Conservation (phyloP, 352 stramenopile genomes). For the Phytophthora constricta region DNA sequence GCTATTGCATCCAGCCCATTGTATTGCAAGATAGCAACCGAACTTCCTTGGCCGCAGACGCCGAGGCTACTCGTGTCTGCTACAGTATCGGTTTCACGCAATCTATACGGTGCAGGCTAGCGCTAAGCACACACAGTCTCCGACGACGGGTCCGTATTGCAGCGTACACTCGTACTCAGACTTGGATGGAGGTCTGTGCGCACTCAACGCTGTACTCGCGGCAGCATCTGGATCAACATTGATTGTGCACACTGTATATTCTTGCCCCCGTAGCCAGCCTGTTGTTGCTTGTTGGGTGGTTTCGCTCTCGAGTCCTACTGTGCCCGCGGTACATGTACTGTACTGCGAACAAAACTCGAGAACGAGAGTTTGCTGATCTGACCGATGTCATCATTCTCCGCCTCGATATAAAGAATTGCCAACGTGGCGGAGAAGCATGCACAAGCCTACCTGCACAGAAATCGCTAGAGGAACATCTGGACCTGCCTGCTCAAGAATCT, state of each 20-base stretch:
- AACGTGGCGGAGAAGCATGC: neutral
- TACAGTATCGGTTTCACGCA: constrained; percentile 23
- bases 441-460: constrained; percentile 24
- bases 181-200: constrained; percentile 7
- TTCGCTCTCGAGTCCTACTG: constrained; percentile 20
- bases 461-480: constrained; percentile 30
- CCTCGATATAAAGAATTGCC: constrained; percentile 4
- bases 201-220: constrained; percentile 18
- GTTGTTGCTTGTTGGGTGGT: constrained; percentile 13
- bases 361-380: neutral
- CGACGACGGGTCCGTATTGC: constrained; percentile 27
- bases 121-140: constrained; percentile 31
- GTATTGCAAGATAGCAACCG: neutral
- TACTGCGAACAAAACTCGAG: neutral
- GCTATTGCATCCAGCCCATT: neutral
- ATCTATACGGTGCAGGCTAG: constrained; percentile 28
- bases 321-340: constrained; percentile 2
- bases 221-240: constrained; percentile 19
- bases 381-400: constrained; percentile 9
- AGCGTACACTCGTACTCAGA: constrained; percentile 4
- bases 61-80: constrained; percentile 17
- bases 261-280: constrained; percentile 2
- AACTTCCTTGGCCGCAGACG: neutral
- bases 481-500: constrained; percentile 16
- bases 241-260: constrained; percentile 36